These are phyloP conservation scores for Phoenix dactylifera DNA, from an alignment of 176 grass and related monocot genomes.

Conservation along the genomic window DNA sequence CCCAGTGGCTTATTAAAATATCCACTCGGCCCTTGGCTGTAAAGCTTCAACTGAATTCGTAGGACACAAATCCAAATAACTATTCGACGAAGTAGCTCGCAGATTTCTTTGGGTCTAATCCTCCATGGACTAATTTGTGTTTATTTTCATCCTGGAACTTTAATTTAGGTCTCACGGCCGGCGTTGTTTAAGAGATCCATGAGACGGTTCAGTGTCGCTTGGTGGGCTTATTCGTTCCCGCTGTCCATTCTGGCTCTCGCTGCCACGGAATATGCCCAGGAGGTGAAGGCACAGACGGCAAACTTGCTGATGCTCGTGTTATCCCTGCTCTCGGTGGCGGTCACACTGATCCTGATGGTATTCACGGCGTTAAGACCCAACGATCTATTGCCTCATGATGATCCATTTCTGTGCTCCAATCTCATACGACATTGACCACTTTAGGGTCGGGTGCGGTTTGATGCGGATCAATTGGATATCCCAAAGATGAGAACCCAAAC, in stretches of 20 bases:
- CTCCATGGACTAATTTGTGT: no score
- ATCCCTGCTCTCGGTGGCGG: slow-evolving; percentile 49
- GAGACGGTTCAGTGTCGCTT: slow-evolving; percentile 72
- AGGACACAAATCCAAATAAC: no score
- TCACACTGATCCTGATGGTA: slow-evolving; percentile 58
- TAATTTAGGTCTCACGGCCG: slow-evolving; percentile 49
- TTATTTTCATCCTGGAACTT: no score
- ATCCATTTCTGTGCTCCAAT: slow-evolving; percentile 33
- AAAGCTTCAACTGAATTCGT: no score
- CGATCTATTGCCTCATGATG: slow-evolving; percentile 60
- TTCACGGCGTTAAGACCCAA: slow-evolving; percentile 54
- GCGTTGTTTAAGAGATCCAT: slow-evolving; percentile 58
- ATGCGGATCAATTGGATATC: no score
- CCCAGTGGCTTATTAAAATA: no score
- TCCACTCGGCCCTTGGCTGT: no score
- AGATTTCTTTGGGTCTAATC: no score
- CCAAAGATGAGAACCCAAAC: no score
- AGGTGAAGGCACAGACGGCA: slow-evolving; percentile 34
- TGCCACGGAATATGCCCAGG: slow-evolving; percentile 56
- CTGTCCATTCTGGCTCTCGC: slow-evolving; percentile 58
- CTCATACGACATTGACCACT: background rate
- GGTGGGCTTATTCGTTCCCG: slow-evolving; percentile 96
- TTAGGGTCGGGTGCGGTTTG: no score
- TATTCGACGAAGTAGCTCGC: no score
- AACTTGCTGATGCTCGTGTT: slow-evolving; percentile 63